Conservation (phyloP, 306 rosid genomes). For the Astragalus glycyphyllos region DNA sequence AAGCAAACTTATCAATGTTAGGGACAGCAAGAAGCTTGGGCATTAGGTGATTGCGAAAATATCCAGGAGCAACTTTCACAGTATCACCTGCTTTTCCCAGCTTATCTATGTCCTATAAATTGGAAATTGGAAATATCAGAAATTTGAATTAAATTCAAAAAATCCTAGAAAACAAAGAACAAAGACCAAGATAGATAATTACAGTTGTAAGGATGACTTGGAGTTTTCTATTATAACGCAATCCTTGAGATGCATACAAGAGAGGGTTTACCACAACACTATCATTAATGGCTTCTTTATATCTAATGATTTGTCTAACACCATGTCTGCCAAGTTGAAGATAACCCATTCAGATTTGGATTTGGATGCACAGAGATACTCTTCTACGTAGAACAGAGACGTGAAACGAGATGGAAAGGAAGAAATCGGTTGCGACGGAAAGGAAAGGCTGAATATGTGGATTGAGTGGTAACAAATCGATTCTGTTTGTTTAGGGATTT, state of each 20-base stretch:
- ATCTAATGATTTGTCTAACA: constrained; percentile 57
- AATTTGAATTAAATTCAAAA: neutral
- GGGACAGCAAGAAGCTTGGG: constrained; percentile 94
- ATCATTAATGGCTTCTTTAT: constrained; percentile 53
- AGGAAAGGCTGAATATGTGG: too few species aligned
- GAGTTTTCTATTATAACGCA: constrained; percentile 70
- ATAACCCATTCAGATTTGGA: constrained; percentile 44
- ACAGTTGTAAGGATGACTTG: constrained; percentile 86
- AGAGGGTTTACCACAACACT: constrained; percentile 63
- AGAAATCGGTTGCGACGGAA: too few species aligned
- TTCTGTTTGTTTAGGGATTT: too few species aligned
- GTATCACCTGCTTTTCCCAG: constrained; percentile 90
- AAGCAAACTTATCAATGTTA: constrained; percentile 82
- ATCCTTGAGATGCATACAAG: constrained; percentile 71
- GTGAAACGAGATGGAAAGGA: too few species aligned
- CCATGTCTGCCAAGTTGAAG: constrained; percentile 68
- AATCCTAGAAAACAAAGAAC: constrained; percentile 27
- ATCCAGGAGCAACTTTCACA: constrained; percentile 90
- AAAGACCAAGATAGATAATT: constrained; percentile 32
- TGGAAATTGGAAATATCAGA: constrained; percentile 28
- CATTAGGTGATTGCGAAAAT: constrained; percentile 93
- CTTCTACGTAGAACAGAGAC: too few species aligned
- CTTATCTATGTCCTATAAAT: constrained; percentile 67
- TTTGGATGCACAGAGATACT: too few species aligned
- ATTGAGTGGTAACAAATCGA: too few species aligned